Evolutionary conservation across 1,284 basidiomycete genomes (phyloP), one percentile per base, ranked within the genome.

Genomic region (Kwoniella shivajii): DNA sequence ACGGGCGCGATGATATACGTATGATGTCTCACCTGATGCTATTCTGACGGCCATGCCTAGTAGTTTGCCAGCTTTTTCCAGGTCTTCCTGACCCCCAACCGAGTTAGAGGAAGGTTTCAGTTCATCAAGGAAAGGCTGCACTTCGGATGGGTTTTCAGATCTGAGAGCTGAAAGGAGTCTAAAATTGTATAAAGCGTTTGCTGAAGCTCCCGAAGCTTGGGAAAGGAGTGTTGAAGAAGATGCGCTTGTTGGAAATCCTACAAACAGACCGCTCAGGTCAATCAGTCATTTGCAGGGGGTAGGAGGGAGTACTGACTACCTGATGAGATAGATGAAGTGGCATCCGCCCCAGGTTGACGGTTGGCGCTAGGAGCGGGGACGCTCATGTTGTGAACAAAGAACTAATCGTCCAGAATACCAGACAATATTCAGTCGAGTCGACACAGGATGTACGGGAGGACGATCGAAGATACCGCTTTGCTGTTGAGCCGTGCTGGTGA

Each of bases 41-140:
- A 92, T 92, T 50, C 89, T 84, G 14, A 95, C 87, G 4, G 92
- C 91, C 34, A 95, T 84, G 71, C 92, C 90, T 6, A 95, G 80
- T 0, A 91, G 85, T 5, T 87, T 85, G 24, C 89, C 87, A 6
- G 85, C 87, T 2, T 20, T 68, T 22, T 55, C 56, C 3, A 47
- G 24, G 39, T 59, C 83, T 80, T 63, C 81, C 82, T 63, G 87
- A 83, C 71, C 85, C 84, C 59, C 52, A 1, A 29, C 55, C 1
- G 48, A 50, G 10, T 27, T 26, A 6, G 43, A n/a, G 30, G 54
- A 56, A 4, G 56, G 53, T 51, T 82, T 80, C 50, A 92, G 86
- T 69, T 90, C 88, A 6, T 86, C 74, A n/a, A 93, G 81, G 71
- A 92, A 89, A 2, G 89, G 88, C 66, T 90, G 88, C n/a, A 93